phyloP scores from a whole-genome alignment of 1,284 basidiomycete genomes.

The Sanghuangporus sanghuang region DNA sequence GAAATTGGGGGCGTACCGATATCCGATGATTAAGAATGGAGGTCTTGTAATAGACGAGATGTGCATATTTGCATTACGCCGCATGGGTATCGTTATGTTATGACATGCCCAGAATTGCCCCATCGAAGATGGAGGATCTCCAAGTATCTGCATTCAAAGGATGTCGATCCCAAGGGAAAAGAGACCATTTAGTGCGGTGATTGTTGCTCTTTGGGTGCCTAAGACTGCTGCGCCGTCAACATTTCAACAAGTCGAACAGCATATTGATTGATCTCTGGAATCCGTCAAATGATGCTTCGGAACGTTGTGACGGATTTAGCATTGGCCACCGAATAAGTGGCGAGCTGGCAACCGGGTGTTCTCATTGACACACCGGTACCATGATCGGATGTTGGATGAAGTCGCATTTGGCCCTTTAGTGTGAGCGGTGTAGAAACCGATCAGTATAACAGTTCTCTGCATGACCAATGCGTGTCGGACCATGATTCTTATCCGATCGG shows the following conservation, averaged over 20 bases:
- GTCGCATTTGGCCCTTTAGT: no score
- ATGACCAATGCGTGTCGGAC: no score
- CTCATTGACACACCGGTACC: background rate
- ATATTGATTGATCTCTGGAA: background rate
- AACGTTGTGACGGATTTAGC: background rate
- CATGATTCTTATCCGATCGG: no score
- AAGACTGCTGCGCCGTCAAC: background rate
- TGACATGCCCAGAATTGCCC: background rate
- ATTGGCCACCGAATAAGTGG: background rate
- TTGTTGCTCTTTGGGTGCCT: background rate
- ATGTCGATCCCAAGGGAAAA: background rate
- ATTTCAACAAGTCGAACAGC: background rate
- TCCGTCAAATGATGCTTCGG: background rate
- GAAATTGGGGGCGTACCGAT: background rate
- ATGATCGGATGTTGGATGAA: no score
- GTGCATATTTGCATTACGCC: background rate
- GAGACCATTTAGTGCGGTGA: background rate
- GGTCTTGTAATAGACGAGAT: background rate
- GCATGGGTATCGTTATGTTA: background rate
- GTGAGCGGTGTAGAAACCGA: no score
- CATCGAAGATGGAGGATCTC: background rate
- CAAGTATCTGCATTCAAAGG: background rate
- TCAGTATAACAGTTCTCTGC: no score
- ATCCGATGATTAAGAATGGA: background rate
- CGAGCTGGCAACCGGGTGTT: background rate